phyloP scores from a whole-genome alignment of 495 filamentous ascomycete genomes.

The Penicillium arizonense region DNA sequence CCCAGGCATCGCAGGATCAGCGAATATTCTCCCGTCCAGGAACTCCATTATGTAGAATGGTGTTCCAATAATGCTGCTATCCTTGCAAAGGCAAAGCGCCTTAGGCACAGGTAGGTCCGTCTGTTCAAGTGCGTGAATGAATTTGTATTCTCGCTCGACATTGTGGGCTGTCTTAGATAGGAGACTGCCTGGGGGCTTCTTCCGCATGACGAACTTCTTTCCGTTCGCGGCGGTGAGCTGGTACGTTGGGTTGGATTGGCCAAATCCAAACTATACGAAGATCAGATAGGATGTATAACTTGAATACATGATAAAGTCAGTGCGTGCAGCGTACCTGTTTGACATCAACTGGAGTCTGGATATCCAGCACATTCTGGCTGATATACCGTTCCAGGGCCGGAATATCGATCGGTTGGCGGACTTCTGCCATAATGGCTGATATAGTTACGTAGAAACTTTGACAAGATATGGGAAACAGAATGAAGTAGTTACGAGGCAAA shows the following conservation, averaged over 20 bases:
- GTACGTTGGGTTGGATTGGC: slow-evolving; percentile 96
- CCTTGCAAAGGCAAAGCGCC: slow-evolving; percentile 83
- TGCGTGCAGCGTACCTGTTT: slow-evolving; percentile 76
- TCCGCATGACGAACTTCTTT: slow-evolving; percentile 77
- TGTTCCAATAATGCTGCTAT: slow-evolving; percentile 74
- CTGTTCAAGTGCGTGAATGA: slow-evolving; percentile 77
- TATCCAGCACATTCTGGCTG: slow-evolving; percentile 67
- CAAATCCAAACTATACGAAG: slow-evolving; percentile 90
- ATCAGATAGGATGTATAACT: background rate
- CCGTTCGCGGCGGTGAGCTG: slow-evolving; percentile 70
- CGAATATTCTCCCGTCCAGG: slow-evolving; percentile 86
- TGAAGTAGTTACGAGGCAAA: slow-evolving; percentile 1
- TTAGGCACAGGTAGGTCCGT: slow-evolving; percentile 89
- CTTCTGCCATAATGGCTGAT: slow-evolving; percentile 69
- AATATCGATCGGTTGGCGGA: slow-evolving; percentile 87
- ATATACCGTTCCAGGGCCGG: slow-evolving; percentile 76
- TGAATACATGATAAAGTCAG: background rate
- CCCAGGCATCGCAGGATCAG: slow-evolving; percentile 77
- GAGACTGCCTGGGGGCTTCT: slow-evolving; percentile 91
- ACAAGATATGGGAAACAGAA: too few species aligned
- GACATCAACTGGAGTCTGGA: slow-evolving; percentile 76
- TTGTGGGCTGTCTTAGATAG: slow-evolving; percentile 91
- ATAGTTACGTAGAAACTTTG: slow-evolving; percentile 4
- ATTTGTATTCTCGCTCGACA: slow-evolving; percentile 91
- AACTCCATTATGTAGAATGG: slow-evolving; percentile 97